Evolutionary conservation across 805 yeast species (phyloP).

Genomic region (Starmerella apis): DNA sequence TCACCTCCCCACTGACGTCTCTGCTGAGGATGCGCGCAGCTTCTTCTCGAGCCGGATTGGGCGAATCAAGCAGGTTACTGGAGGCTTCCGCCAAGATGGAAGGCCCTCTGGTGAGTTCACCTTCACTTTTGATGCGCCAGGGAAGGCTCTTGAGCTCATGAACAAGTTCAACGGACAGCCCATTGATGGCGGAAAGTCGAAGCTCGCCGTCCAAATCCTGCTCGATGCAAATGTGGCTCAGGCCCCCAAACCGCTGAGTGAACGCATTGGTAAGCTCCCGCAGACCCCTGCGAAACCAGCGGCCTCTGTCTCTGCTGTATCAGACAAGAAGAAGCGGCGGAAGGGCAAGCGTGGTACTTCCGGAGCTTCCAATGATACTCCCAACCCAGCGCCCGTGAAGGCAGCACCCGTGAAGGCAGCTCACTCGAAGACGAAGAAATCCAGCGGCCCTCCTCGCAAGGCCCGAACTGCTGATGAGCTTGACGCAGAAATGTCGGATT

Average conservation of each 20-base stretch:
- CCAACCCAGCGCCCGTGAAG: constrained; percentile 9
- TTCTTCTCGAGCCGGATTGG: constrained; percentile 84
- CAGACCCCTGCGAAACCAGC: background rate
- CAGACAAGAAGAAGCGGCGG: constrained; percentile 4
- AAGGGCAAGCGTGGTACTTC: constrained; percentile 10
- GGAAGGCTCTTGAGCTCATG: constrained; percentile 68
- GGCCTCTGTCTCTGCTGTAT: background rate
- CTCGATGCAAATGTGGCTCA: constrained; percentile 50
- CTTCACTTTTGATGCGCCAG: constrained; percentile 57
- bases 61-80: constrained; percentile 58
- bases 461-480: constrained; percentile 82
- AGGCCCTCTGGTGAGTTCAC: constrained; percentile 88
- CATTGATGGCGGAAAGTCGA: constrained; percentile 74
- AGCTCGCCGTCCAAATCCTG: constrained; percentile 68
- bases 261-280: constrained; percentile 20
- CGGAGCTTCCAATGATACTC: constrained; percentile 10
- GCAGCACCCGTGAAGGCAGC: constrained; percentile 7
- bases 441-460: constrained; percentile 30
- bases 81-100: constrained; percentile 79
- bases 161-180: constrained; percentile 84
- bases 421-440: constrained; percentile 22
- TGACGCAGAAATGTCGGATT: constrained; percentile 97
- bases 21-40: constrained; percentile 41
- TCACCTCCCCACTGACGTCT: constrained; percentile 40
- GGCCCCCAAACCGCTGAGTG: constrained; percentile 16